Evolutionary conservation across 345 rosid species (phyloP).

Genomic region (Syzygium grande): DNA sequence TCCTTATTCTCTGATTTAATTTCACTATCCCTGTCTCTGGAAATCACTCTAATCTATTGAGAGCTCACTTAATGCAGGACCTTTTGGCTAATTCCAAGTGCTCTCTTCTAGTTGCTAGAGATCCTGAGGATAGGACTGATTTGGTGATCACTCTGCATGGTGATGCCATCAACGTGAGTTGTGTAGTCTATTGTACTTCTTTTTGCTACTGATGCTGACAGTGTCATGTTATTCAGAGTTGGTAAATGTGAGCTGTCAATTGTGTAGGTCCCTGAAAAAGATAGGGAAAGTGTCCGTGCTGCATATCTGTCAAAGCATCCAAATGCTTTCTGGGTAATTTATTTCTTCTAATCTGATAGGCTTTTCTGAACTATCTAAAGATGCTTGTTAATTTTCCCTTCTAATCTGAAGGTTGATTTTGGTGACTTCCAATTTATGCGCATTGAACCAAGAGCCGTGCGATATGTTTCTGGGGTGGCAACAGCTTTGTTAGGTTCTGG

Average conservation of each 20-base stretch:
- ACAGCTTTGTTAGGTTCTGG: conserved; percentile 92
- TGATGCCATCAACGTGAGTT: conserved; percentile 71
- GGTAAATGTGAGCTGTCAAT: neutral
- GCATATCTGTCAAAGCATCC: conserved; percentile 88
- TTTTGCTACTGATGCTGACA: neutral
- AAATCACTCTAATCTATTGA: neutral
- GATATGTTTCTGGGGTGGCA: conserved; percentile 87
- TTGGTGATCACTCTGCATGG: conserved; percentile 79
- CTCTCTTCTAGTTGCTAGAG: conserved; percentile 77
- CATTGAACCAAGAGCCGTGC: conserved; percentile 70
- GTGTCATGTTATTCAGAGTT: neutral
- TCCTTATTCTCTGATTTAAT: neutral
- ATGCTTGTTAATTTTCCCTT: neutral
- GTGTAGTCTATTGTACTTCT: neutral
- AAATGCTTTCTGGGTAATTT: conserved; percentile 83
- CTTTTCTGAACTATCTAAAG: neutral
- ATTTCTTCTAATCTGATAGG: neutral
- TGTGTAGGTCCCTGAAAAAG: conserved; percentile 58
- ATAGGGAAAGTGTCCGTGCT: conserved; percentile 51
- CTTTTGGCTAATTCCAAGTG: conserved; percentile 75
- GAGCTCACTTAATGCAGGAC: conserved; percentile 36
- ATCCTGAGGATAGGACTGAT: conserved; percentile 84
- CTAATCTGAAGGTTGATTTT: conserved; percentile 73
- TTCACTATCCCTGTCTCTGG: neutral
- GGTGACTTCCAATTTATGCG: conserved; percentile 88